These are phyloP conservation scores for Arthrobotrys megalospora DNA, from an alignment of 2,329 filamentous ascomycete genomes.

Conservation along the genomic window DNA sequence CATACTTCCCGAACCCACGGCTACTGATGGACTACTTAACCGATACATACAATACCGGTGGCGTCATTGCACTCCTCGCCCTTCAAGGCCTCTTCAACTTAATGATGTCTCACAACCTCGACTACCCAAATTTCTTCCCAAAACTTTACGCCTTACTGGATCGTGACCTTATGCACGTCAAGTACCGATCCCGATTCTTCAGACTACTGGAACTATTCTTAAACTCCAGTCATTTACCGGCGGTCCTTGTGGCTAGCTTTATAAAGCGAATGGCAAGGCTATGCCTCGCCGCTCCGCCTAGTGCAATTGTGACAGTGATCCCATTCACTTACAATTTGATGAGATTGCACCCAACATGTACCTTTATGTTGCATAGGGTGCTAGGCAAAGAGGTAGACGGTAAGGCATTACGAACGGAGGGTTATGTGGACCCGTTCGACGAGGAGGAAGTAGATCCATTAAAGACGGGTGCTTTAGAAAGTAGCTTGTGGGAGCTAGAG, in stretches of 20 bases:
- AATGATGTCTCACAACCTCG: conserved; percentile 92
- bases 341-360: conserved; percentile 88
- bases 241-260: conserved; percentile 91
- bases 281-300: conserved; percentile 87
- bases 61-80: conserved; percentile 87
- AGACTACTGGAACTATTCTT: conserved; percentile 92
- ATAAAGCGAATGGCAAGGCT: conserved; percentile 92
- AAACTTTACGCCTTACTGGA: conserved; percentile 96
- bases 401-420: conserved; percentile 74
- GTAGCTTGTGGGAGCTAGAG: conserved; percentile 93
- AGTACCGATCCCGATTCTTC: conserved; percentile 93
- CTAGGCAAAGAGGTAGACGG: conserved; percentile 74
- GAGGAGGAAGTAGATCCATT: conserved; percentile 84
- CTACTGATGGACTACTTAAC: conserved; percentile 95
- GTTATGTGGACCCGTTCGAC: conserved; percentile 82
- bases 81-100: conserved; percentile 95
- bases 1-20: conserved; percentile 90
- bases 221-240: conserved; percentile 90
- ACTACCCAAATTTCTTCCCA: conserved; percentile 93
- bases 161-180: conserved; percentile 88
- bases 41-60: conserved; percentile 90
- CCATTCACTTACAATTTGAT: conserved; percentile 97
- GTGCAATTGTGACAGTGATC: conserved; percentile 87
- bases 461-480: conserved; percentile 88
- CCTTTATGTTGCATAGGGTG: conserved; percentile 94